phyloP scores from a whole-genome alignment of 2,329 filamentous ascomycete genomes.

The Neofusicoccum umdonicola region DNA sequence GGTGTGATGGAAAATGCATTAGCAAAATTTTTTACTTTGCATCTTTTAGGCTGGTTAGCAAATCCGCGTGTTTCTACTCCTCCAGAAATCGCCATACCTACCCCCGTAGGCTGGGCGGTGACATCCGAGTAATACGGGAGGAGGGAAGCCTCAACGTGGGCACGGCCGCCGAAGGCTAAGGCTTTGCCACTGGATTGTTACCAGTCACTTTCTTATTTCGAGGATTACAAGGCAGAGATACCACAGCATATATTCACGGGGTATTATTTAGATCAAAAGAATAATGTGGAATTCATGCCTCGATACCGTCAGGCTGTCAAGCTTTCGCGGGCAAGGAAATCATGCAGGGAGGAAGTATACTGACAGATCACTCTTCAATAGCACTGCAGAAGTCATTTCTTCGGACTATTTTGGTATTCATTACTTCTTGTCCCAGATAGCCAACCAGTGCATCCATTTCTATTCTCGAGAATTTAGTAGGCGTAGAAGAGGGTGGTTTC shows the following conservation, averaged over 20 bases:
- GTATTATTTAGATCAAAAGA: background rate
- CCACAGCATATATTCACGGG: background rate
- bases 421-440: too few relatives aligned
- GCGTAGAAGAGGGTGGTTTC: conserved; percentile 32
- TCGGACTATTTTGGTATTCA: too few relatives aligned
- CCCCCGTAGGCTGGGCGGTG: background rate
- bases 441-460: background rate
- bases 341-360: too few relatives aligned
- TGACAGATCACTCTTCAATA: too few relatives aligned
- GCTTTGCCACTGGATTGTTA: background rate
- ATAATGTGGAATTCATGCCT: background rate
- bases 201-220: background rate
- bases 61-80: too few relatives aligned
- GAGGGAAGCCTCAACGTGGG: background rate
- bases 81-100: too few relatives aligned
- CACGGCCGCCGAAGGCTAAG: background rate
- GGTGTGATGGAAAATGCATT: too few relatives aligned
- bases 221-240: background rate
- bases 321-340: too few relatives aligned
- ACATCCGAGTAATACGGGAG: background rate
- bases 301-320: too few relatives aligned
- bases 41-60: too few relatives aligned
- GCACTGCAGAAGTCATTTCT: too few relatives aligned
- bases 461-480: conserved; percentile 23
- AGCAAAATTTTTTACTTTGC: too few relatives aligned